Evolutionary conservation across 1,284 basidiomycete genomes (phyloP).

Genomic region (Flammula alnicola): DNA sequence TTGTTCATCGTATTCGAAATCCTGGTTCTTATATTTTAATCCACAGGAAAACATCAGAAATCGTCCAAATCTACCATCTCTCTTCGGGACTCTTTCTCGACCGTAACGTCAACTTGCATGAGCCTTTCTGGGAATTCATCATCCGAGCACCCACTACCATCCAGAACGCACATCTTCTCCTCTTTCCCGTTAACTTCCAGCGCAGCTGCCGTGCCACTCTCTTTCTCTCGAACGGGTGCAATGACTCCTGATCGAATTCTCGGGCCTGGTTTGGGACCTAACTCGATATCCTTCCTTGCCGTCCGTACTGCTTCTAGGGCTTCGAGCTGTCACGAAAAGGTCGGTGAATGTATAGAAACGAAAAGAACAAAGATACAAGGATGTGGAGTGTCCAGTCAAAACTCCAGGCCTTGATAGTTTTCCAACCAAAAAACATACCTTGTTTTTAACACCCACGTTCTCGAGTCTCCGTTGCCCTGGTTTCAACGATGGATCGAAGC

Average conservation of each 20-base stretch:
- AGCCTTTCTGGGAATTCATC: conserved; percentile 15
- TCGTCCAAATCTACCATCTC: conserved; percentile 39
- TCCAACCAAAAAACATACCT: conserved; percentile 43
- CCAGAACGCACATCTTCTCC: conserved; percentile 7
- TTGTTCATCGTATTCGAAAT: background rate
- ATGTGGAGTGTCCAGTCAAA: too few species aligned
- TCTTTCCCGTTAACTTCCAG: background rate
- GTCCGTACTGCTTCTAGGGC: conserved; percentile 52
- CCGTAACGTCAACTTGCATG: background rate
- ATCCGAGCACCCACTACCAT: conserved; percentile 11
- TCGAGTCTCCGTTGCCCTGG: conserved; percentile 47
- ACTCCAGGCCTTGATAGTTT: too few species aligned
- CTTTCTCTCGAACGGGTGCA: conserved; percentile 27
- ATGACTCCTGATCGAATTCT: conserved; percentile 56
- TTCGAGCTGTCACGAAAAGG: conserved; percentile 46
- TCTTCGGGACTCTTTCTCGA: conserved; percentile 12
- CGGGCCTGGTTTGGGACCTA: conserved; percentile 59
- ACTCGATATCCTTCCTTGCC: conserved; percentile 50
- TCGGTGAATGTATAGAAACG: background rate
- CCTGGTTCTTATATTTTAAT: background rate
- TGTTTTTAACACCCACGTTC: conserved; percentile 51
- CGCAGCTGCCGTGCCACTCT: background rate
- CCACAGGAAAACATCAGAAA: conserved; percentile 14
- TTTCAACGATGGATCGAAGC: conserved; percentile 73
- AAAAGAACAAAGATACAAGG: background rate